Evolutionary conservation across 805 yeast genomes (phyloP).

Genomic region (Ogataea populi-albae): DNA sequence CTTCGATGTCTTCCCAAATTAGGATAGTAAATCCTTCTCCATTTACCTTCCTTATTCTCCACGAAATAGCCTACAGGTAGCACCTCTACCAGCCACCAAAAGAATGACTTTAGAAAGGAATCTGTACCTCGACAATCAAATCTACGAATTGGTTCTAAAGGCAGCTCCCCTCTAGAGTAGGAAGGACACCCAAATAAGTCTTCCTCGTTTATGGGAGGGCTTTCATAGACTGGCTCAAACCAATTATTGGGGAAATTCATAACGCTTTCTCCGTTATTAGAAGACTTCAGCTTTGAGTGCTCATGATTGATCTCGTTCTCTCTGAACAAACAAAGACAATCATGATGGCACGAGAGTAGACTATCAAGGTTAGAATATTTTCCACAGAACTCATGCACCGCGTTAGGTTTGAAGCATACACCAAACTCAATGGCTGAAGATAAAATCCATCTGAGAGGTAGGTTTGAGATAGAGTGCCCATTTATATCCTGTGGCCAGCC

Average conservation of each 20-base stretch:
- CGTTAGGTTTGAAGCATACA: conserved; percentile 40
- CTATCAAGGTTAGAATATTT: conserved; percentile 40
- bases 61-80: conserved; percentile 55
- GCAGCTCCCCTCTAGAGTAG: conserved; percentile 18
- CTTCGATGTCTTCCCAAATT: conserved; percentile 53
- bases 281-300: neutral
- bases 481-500: conserved; percentile 52
- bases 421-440: conserved; percentile 52
- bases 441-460: conserved; percentile 61
- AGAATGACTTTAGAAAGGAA: conserved; percentile 25
- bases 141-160: conserved; percentile 20
- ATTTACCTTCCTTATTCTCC: conserved; percentile 45
- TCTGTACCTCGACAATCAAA: conserved; percentile 41
- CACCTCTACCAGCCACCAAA: conserved; percentile 64
- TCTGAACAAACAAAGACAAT: conserved; percentile 37
- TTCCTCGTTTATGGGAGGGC: neutral
- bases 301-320: conserved; percentile 16
- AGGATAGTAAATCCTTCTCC: conserved; percentile 51
- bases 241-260: conserved; percentile 1
- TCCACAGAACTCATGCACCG: conserved; percentile 39
- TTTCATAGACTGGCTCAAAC: neutral
- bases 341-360: conserved; percentile 51
- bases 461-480: conserved; percentile 45
- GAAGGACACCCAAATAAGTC: conserved; percentile 16
- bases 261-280: conserved; percentile 3